Base-by-base conservation (phyloP, 345 rosid genomes). In the Aurinia saxatilis region DNA sequence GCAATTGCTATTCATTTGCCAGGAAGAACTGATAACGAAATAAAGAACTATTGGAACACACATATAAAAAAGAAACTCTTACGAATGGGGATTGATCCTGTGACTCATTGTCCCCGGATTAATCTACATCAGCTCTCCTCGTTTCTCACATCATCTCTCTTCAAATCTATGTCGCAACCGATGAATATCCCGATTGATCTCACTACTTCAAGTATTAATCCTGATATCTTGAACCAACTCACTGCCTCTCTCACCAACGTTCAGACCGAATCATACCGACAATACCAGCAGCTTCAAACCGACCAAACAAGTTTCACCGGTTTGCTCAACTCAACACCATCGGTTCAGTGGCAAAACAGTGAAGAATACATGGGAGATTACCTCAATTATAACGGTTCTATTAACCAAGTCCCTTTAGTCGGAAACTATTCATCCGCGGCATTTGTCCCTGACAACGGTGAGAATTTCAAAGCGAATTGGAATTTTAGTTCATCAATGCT, bases 61-160 rank as follows among this genome's bases (percentile, higher is more conserved):
- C 82, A 85, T 53, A 68, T 85, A 59, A 82, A 79, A 68, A 85
- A 82, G 78, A 85, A 82, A 72, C 78, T 87, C 67, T 75, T 84
- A 59, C 80, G 84, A 71, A 84, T 87, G 95, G 95, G 95, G n/a
- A 66, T 81, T 55, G 95, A 87, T 72, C 91, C 95, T 14, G 81
- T 79, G 75, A 87, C 95, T 48, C 95, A 87, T 46, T 71, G 66
- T 65, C 75, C 75, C 4, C 29, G 70, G 6, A 41, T 71, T 10
- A 65, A 58, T 65, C 61, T 71, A 36, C 75, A 50, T 21, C 75
- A 71, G 8, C 75, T 71, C 62, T 71, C 71, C 9, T 57, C 75
- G 8, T 18, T 65, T 11, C 66, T 71, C 8, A 71, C 60, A 18
- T 71, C 75, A 37, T 42, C 71, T 5, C 54, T 71, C 49, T 71